Conservation (phyloP, 164 flowering plant genomes). For the Santalum album region DNA sequence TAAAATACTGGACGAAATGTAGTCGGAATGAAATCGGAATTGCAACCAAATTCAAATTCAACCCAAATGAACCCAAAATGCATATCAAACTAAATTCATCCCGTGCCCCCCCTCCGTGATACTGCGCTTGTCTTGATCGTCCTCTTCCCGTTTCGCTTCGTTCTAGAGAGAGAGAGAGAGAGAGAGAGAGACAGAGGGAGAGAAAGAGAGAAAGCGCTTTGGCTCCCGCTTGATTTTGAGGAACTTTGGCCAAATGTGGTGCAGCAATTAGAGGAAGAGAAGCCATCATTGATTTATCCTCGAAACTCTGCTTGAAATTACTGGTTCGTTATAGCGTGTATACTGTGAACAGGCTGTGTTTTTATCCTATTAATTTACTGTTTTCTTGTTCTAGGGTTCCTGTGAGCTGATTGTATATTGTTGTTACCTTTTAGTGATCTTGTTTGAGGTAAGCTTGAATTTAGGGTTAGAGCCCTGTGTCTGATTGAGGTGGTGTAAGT, state of each 20-base stretch:
- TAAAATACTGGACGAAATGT: background rate
- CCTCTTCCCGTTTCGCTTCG: background rate
- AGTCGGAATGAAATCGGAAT: background rate
- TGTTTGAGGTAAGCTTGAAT: background rate
- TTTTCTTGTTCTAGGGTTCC: too few relatives aligned
- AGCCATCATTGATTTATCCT: background rate
- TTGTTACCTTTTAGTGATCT: background rate
- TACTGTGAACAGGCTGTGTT: background rate
- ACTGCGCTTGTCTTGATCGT: constrained; percentile 13
- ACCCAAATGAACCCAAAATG: constrained; percentile 10
- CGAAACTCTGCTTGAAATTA: background rate
- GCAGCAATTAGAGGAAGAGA: background rate
- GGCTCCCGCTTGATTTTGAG: background rate
- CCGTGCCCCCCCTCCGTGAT: constrained; percentile 44
- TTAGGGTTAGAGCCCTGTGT: too few relatives aligned
- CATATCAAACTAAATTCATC: constrained; percentile 30
- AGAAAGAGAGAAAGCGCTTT: constrained; percentile 4
- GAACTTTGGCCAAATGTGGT: background rate
- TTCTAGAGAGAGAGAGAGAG: constrained; percentile 2
- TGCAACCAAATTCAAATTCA: background rate
- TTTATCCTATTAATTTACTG: background rate
- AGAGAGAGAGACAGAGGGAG: background rate
- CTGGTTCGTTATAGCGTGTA: background rate
- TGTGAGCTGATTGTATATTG: background rate
- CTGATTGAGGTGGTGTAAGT: background rate